Evolutionary conservation across 1,284 basidiomycete genomes (phyloP).

Genomic region (Papiliotrema flavescens): DNA sequence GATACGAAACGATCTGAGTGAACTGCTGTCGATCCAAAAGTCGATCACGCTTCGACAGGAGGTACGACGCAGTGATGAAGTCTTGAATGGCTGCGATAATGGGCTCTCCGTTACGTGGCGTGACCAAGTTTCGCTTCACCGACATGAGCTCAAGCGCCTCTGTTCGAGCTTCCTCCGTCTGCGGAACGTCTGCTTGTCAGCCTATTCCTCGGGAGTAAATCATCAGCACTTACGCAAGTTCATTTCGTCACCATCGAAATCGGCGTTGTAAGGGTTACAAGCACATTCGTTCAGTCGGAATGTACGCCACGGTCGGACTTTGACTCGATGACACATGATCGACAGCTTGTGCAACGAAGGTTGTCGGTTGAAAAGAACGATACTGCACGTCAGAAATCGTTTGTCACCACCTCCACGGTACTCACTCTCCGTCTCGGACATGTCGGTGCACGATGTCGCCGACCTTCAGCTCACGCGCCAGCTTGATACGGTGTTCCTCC

Average conservation of each 20-base stretch:
- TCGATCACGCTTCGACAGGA: constrained; percentile 86
- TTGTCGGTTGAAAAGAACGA: constrained; percentile 98
- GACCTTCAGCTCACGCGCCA: constrained; percentile 41
- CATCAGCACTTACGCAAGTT: constrained; percentile 72
- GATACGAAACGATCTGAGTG: constrained; percentile 93
- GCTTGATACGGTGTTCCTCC: constrained; percentile 30
- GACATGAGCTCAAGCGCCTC: constrained; percentile 98
- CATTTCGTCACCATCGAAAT: constrained; percentile 99
- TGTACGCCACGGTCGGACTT: constrained; percentile 91
- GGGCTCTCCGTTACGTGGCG: constrained; percentile 94
- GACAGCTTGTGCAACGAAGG: constrained; percentile 97
- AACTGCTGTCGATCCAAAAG: constrained; percentile 95
- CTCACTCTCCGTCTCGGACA: constrained; percentile 84
- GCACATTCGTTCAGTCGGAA: constrained; percentile 99
- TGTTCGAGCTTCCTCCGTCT: constrained; percentile 97
- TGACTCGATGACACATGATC: constrained; percentile 95
- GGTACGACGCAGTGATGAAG: constrained; percentile 96
- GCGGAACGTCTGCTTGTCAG: constrained; percentile 74
- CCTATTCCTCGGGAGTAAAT: background rate
- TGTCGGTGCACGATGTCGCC: constrained; percentile 57
- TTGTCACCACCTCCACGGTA: constrained; percentile 5
- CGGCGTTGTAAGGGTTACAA: constrained; percentile 98
- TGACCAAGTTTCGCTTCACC: constrained; percentile 96
- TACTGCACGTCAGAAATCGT: constrained; percentile 49
- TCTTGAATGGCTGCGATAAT: constrained; percentile 98